phyloP scores from a whole-genome alignment of 2,329 filamentous ascomycete species.

The Colletotrichum euphorbiae region DNA sequence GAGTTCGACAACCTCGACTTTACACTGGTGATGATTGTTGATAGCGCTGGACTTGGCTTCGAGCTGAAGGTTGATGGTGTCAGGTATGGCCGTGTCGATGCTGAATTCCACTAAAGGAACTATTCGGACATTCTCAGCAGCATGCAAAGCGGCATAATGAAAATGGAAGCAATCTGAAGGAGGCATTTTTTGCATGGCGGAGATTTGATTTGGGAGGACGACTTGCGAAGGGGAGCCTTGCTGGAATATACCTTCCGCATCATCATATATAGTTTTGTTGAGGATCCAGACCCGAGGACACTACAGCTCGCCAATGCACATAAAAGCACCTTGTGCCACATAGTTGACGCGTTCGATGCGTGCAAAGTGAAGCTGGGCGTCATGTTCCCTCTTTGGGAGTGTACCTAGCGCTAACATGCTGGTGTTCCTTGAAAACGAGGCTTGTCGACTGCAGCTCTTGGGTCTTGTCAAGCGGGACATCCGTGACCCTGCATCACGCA shows the following conservation, averaged over 20 bases:
- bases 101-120: conserved; percentile 75
- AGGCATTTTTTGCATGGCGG: conserved; percentile 12
- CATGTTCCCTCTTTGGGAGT: no score
- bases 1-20: conserved; percentile 88
- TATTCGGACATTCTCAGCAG: background rate
- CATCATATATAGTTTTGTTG: conserved; percentile 22
- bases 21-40: conserved; percentile 84
- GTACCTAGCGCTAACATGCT: background rate
- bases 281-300: conserved; percentile 27
- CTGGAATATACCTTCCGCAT: background rate
- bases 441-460: conserved; percentile 4
- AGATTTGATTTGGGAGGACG: background rate
- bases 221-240: no score
- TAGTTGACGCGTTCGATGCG: conserved; percentile 22
- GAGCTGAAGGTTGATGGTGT: conserved; percentile 84
- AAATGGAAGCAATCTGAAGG: background rate
- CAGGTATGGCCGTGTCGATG: conserved; percentile 80
- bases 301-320: conserved; percentile 16
- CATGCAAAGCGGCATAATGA: conserved; percentile 2
- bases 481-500: background rate
- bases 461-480: background rate
- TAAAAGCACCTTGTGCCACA: conserved; percentile 17
- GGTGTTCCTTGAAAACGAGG: conserved; percentile 5
- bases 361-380: background rate
- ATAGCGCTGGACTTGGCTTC: conserved; percentile 80